These are phyloP conservation scores for Podospora didyma DNA, from an alignment of 495 filamentous ascomycete genomes.

Conservation along the genomic window DNA sequence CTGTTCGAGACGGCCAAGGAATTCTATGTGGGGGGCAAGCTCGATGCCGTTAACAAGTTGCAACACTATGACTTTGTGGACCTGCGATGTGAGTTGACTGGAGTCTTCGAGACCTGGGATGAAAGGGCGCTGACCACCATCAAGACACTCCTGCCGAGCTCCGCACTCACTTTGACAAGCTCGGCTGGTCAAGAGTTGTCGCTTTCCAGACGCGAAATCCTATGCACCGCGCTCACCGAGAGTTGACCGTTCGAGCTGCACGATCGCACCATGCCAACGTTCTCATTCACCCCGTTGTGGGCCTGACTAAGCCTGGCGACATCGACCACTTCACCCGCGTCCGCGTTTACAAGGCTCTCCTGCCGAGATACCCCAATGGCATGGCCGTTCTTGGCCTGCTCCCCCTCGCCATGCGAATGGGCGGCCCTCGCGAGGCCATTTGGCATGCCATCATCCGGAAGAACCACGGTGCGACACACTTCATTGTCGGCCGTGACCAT, in stretches of 20 bases:
- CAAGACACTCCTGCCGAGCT: constrained; percentile 91
- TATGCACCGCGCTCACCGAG: constrained; percentile 97
- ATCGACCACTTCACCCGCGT: constrained; percentile 99
- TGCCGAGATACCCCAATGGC: constrained; percentile 96
- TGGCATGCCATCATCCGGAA: constrained; percentile 99
- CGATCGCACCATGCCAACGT: constrained; percentile 95
- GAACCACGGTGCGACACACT: constrained; percentile 98
- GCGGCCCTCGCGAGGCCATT: constrained; percentile 94
- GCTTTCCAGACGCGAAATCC: constrained; percentile 99
- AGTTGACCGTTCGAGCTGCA: constrained; percentile 94
- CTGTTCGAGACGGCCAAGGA: constrained; percentile 75
- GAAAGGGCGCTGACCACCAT: background rate
- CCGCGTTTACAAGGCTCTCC: constrained; percentile 93
- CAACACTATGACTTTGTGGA: constrained; percentile 99
- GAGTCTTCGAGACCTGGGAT: background rate
- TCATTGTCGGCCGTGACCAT: constrained; percentile 98
- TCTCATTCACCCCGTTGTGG: constrained; percentile 97
- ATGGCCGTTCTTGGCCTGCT: constrained; percentile 98
- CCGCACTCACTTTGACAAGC: constrained; percentile 95
- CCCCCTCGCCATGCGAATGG: constrained; percentile 98
- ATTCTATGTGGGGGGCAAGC: constrained; percentile 90
- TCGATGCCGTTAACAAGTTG: constrained; percentile 88
- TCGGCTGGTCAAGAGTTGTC: constrained; percentile 93
- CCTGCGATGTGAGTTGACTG: constrained; percentile 64
- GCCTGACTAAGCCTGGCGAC: constrained; percentile 96